Evolutionary conservation across 2,329 filamentous ascomycete species (phyloP).

Genomic region (Sphaerulina populicola): DNA sequence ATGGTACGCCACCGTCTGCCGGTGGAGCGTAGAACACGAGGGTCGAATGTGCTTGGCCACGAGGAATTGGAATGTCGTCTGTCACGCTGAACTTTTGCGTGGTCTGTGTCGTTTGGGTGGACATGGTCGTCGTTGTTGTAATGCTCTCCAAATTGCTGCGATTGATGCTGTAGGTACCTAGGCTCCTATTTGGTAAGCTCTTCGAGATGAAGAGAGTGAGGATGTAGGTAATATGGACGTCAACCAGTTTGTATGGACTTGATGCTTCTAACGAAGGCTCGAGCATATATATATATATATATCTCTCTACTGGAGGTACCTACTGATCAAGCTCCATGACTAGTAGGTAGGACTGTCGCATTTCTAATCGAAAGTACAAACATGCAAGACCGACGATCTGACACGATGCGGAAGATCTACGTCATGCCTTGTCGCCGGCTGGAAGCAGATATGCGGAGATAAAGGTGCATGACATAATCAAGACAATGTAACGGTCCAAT

Average conservation of each 20-base stretch:
- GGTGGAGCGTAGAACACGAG: constrained; percentile 60
- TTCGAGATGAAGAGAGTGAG: background rate
- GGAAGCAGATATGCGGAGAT: constrained; percentile 3
- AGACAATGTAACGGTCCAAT: constrained; percentile 8
- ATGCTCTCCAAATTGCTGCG: background rate
- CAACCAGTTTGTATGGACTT: background rate
- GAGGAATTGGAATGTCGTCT: constrained; percentile 36
- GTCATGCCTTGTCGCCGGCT: constrained; percentile 11
- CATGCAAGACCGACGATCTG: background rate
- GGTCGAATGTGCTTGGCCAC: constrained; percentile 54
- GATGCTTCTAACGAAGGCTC: background rate
- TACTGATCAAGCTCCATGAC: no score
- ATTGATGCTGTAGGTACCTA: background rate
- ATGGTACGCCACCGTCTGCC: constrained; percentile 51
- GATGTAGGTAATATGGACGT: background rate
- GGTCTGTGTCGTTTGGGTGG: constrained; percentile 22
- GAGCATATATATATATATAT: constrained; percentile 1
- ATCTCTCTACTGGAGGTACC: background rate
- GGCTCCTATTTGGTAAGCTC: background rate
- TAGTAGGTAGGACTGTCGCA: background rate
- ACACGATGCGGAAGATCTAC: constrained; percentile 5
- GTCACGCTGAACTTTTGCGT: constrained; percentile 23
- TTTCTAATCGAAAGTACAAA: constrained; percentile 11
- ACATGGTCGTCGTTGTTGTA: constrained; percentile 7
- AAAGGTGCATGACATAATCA: background rate